A percentile compares a stretch with the other conserved stretches of the same genome.
These are phyloP conservation scores for Trichosporon sp. DNA, from an alignment of 1,284 basidiomycete genomes.

Conservation along the genomic window DNA sequence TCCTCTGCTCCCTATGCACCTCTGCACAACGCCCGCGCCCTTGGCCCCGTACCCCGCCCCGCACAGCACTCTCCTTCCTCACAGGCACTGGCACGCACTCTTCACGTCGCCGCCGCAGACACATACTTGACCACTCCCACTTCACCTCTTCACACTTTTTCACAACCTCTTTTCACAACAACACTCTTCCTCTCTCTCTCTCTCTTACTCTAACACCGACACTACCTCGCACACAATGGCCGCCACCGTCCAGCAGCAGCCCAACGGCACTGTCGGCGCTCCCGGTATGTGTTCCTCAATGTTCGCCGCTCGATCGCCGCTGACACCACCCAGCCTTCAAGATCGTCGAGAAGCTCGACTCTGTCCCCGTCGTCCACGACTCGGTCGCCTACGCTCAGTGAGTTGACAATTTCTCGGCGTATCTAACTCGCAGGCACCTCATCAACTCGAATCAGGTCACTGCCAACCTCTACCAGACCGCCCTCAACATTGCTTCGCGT, in stretches of 20 bases:
- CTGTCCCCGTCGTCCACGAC: constrained; percentile 55
- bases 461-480: constrained; percentile 50
- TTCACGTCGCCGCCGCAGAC: not conserved
- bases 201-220: not conserved
- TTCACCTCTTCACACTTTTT: not conserved
- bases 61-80: constrained; percentile 6
- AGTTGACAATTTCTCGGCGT: constrained; percentile 28
- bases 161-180: not conserved
- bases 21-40: too few species aligned
- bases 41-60: not conserved
- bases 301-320: not conserved
- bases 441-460: constrained; percentile 52
- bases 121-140: not conserved
- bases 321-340: constrained; percentile 46
- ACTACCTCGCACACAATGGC: constrained; percentile 27
- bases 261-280: constrained; percentile 16
- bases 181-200: not conserved
- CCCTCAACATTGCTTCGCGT: constrained; percentile 49
- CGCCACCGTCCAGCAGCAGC: constrained; percentile 29
- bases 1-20: not conserved
- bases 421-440: constrained; percentile 36
- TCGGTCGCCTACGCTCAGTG: constrained; percentile 53
- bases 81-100: not conserved
- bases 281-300: constrained; percentile 21
- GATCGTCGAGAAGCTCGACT: constrained; percentile 53